Conservation (phyloP, 1,284 basidiomycete genomes). For the Irpex sp. region DNA sequence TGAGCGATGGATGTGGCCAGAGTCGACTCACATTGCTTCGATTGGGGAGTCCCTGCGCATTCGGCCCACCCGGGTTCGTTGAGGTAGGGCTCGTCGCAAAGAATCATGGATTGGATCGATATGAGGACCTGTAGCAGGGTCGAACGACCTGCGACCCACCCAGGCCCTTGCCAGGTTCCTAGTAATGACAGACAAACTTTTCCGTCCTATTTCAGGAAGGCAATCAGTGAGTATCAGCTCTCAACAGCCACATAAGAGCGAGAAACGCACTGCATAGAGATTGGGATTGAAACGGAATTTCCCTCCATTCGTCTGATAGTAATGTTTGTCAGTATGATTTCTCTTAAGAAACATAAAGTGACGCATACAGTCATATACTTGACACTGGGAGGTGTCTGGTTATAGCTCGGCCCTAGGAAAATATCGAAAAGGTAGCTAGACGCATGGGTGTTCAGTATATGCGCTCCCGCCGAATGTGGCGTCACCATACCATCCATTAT, state of each 20-base stretch:
- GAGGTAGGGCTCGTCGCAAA: slow-evolving; percentile 83
- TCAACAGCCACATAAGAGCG: not conserved
- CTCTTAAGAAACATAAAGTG: not conserved
- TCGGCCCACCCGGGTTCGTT: slow-evolving; percentile 87
- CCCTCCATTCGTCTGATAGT: slow-evolving; percentile 76
- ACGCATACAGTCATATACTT: slow-evolving; percentile 84
- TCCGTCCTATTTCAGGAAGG: slow-evolving; percentile 52
- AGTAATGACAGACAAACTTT: slow-evolving; percentile 89
- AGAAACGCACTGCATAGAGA: slow-evolving; percentile 66
- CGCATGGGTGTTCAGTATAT: not conserved
- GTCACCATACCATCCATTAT: slow-evolving; percentile 70
- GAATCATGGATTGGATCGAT: slow-evolving; percentile 91
- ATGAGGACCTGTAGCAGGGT: slow-evolving; percentile 81
- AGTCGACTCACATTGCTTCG: slow-evolving; percentile 56
- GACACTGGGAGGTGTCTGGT: slow-evolving; percentile 74
- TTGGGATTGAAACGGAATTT: slow-evolving; percentile 90
- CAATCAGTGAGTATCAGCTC: not conserved
- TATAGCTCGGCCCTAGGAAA: slow-evolving; percentile 80
- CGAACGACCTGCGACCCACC: slow-evolving; percentile 83
- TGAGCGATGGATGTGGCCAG: not conserved
- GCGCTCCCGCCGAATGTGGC: not conserved
- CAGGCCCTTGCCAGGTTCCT: slow-evolving; percentile 89
- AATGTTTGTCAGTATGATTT: slow-evolving; percentile 9
- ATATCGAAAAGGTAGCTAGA: slow-evolving; percentile 78
- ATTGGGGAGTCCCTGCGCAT: slow-evolving; percentile 64